Percentiles rank a stretch among this genome's conserved stretches.
Evolutionary conservation across 805 yeast genomes (phyloP).

Genomic region (Ogataea polymorpha): DNA sequence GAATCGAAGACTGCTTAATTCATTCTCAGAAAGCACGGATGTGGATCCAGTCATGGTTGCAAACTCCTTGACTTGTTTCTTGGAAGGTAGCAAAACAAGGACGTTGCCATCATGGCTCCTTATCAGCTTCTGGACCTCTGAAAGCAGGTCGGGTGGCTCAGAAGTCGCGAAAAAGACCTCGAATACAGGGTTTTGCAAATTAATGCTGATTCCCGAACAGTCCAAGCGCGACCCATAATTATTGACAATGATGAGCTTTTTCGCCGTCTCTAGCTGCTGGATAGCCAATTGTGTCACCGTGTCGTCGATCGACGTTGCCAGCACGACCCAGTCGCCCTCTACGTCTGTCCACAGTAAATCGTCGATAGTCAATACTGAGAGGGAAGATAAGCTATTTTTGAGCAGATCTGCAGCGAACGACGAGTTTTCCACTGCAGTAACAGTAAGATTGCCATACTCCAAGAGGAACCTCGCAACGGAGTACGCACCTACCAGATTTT

Average conservation of each 20-base stretch:
- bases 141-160: not conserved
- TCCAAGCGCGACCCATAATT: slow-evolving; percentile 1
- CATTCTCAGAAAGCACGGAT: not conserved
- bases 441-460: slow-evolving; percentile 2
- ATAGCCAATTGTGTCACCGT: slow-evolving; percentile 5
- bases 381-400: not conserved
- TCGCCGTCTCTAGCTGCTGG: not conserved
- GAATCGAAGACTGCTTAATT: slow-evolving; percentile 7
- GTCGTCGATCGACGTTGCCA: slow-evolving; percentile 1
- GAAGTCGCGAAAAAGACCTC: slow-evolving; percentile 8
- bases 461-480: slow-evolving; percentile 8
- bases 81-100: slow-evolving; percentile 14
- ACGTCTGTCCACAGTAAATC: not conserved
- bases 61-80: slow-evolving; percentile 6
- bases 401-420: slow-evolving; percentile 9
- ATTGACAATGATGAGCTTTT: slow-evolving; percentile 11
- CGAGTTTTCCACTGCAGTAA: slow-evolving; percentile 13
- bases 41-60: not conserved
- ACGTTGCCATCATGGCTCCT: slow-evolving; percentile 1
- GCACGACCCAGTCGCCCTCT: not conserved
- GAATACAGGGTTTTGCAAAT: not conserved
- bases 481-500: slow-evolving; percentile 11
- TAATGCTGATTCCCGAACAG: not conserved
- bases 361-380: not conserved
- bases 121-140: slow-evolving; percentile 3